Conservation (phyloP, 1,284 basidiomycete species). For the Hymenochaete sp. region DNA sequence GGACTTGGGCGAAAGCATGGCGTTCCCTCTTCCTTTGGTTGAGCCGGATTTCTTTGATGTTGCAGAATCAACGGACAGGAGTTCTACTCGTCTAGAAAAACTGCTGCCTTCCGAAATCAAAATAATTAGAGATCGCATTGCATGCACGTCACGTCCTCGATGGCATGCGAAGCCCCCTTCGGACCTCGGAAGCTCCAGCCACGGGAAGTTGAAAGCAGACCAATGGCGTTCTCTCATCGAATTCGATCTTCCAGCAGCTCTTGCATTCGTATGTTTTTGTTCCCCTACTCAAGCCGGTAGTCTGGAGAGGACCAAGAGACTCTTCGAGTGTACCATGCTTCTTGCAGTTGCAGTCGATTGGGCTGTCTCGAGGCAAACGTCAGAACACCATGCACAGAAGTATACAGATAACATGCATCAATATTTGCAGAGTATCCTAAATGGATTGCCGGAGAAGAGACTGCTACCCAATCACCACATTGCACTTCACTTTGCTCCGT, state of each 20-base stretch:
- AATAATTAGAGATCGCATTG: too few species aligned
- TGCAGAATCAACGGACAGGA: too few species aligned
- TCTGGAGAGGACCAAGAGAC: background rate
- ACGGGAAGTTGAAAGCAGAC: slow-evolving; percentile 30
- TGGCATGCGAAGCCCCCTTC: too few species aligned
- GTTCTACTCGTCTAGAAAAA: too few species aligned
- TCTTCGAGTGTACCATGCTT: background rate
- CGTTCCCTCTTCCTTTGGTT: too few species aligned
- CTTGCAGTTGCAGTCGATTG: background rate
- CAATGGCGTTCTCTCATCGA: slow-evolving; percentile 29
- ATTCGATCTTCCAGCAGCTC: slow-evolving; percentile 27
- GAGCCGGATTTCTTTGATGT: too few species aligned
- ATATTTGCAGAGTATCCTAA: too few species aligned
- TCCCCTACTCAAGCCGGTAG: background rate
- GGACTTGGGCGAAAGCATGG: too few species aligned
- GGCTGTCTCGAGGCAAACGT: background rate
- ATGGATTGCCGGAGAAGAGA: too few species aligned
- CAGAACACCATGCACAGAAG: background rate
- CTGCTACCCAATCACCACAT: slow-evolving; percentile 20
- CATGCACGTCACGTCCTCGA: too few species aligned
- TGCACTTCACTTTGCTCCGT: slow-evolving; percentile 22
- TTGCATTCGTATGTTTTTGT: slow-evolving; percentile 27
- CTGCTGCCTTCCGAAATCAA: too few species aligned
- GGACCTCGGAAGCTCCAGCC: slow-evolving; percentile 26
- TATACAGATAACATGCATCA: background rate